Evolutionary conservation across 2,329 filamentous ascomycete genomes (phyloP).

Genomic region (Coniochaeta pulveracea): DNA sequence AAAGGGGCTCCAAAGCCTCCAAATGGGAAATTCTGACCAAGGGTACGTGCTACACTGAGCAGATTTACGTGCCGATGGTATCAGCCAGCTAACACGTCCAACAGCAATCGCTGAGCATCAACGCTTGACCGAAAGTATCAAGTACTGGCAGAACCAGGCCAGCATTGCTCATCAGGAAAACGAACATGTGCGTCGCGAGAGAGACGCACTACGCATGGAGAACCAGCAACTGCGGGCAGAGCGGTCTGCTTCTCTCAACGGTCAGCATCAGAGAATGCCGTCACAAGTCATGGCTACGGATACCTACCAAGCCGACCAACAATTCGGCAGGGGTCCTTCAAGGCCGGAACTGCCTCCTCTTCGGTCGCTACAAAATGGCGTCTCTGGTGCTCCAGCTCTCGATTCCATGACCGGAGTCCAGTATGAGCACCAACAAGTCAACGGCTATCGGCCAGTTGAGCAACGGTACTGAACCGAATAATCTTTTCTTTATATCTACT

Average conservation of each 20-base stretch:
- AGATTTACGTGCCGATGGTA: slow-evolving; percentile 1
- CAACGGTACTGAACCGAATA: slow-evolving; percentile 8
- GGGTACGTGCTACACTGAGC: slow-evolving; percentile 38
- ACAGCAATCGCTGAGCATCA: slow-evolving; percentile 52
- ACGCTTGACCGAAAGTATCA: slow-evolving; percentile 38
- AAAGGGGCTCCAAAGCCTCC: slow-evolving; percentile 72
- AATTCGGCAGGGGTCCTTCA: slow-evolving; percentile 16
- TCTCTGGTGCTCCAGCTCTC: slow-evolving; percentile 26
- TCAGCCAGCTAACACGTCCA: slow-evolving; percentile 4
- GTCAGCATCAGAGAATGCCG: slow-evolving; percentile 11
- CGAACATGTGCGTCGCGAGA: slow-evolving; percentile 30
- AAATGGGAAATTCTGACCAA: slow-evolving; percentile 87
- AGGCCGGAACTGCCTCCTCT: slow-evolving; percentile 46
- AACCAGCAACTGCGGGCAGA: slow-evolving; percentile 32
- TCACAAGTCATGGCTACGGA: slow-evolving; percentile 9
- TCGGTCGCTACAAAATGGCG: slow-evolving; percentile 32
- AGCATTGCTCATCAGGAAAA: slow-evolving; percentile 19
- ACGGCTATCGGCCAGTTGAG: slow-evolving; percentile 32
- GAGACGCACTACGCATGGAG: slow-evolving; percentile 35
- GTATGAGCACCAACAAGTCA: slow-evolving; percentile 42
- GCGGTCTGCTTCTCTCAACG: slow-evolving; percentile 13
- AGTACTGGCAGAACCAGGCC: slow-evolving; percentile 28
- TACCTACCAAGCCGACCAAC: slow-evolving; percentile 12
- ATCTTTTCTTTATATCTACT: too few species aligned
- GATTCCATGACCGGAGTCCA: slow-evolving; percentile 58